A percentile compares a stretch with the other conserved stretches of the same genome.
phyloP scores from a whole-genome alignment of 78 protist genomes.

The Corallochytrium limacisporum region DNA sequence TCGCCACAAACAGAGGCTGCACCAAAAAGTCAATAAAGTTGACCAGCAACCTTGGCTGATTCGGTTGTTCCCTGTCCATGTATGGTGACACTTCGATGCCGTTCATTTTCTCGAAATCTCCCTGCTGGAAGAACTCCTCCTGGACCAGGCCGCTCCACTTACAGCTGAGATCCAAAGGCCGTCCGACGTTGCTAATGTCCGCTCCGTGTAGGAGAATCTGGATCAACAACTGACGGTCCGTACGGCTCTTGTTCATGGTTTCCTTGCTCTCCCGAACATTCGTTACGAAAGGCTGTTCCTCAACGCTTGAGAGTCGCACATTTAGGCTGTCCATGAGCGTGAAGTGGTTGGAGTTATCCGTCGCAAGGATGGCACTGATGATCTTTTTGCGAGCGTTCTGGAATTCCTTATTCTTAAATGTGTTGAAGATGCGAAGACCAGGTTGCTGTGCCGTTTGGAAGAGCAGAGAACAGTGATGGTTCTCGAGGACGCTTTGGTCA shows the following conservation, averaged over 20 bases:
- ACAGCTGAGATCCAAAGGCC: background rate
- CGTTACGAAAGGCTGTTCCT: too few relatives aligned
- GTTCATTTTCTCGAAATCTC: constrained; percentile 20
- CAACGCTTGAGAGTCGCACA: too few relatives aligned
- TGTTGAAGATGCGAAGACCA: background rate
- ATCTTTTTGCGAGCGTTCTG: constrained; percentile 8
- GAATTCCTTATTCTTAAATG: background rate
- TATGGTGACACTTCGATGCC: constrained; percentile 29
- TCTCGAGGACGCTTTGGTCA: constrained; percentile 37
- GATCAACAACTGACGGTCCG: constrained; percentile 4
- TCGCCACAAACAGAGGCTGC: constrained; percentile 23
- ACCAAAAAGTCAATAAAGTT: constrained; percentile 24
- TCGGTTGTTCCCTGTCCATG: constrained; percentile 15
- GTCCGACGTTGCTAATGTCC: constrained; percentile 42
- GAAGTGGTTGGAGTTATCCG: constrained; percentile 26
- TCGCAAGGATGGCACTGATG: constrained; percentile 20
- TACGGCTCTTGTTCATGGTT: background rate
- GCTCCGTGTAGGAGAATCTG: constrained; percentile 30
- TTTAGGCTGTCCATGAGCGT: constrained; percentile 13
- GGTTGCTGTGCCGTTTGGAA: background rate
- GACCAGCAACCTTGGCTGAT: constrained; percentile 31
- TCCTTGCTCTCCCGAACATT: background rate
- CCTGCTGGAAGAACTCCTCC: constrained; percentile 28
- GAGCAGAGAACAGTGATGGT: constrained; percentile 24
- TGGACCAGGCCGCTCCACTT: constrained; percentile 29